Evolutionary conservation across 129 eudicot species (phyloP).

Genomic region (Arctium lappa): DNA sequence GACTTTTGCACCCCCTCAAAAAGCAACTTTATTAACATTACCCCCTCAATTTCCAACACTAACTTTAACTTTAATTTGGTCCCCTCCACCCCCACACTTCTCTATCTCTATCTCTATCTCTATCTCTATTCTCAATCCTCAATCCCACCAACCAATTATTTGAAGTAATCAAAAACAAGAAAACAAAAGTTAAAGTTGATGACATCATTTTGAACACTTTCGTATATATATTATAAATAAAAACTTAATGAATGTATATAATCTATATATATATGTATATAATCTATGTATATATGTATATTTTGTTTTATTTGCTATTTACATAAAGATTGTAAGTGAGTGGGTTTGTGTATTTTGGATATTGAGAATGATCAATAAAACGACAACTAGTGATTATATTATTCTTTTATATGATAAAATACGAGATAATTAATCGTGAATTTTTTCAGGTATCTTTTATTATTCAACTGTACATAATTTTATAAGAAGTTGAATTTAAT

Average conservation of each 20-base stretch:
- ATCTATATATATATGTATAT: too few relatives aligned
- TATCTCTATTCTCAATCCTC: not conserved
- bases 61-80: slow-evolving; percentile 15
- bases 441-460: not conserved
- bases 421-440: not conserved
- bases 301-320: not conserved
- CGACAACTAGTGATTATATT: not conserved
- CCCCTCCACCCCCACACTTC: slow-evolving; percentile 14
- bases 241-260: not conserved
- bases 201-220: not conserved
- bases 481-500: not conserved
- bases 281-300: too few relatives aligned
- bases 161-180: slow-evolving; percentile 9
- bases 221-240: not conserved
- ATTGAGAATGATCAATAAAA: not conserved
- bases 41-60: slow-evolving; percentile 19
- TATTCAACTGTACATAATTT: not conserved
- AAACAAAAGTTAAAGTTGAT: not conserved
- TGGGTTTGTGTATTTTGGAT: not conserved
- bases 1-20: slow-evolving; percentile 16
- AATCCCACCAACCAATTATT: slow-evolving; percentile 1
- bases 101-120: not conserved
- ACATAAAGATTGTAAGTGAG: not conserved
- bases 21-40: slow-evolving; percentile 8
- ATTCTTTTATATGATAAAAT: not conserved